phyloP scores from a whole-genome alignment of 2,329 filamentous ascomycete species.

The Hypoxylon sp. region DNA sequence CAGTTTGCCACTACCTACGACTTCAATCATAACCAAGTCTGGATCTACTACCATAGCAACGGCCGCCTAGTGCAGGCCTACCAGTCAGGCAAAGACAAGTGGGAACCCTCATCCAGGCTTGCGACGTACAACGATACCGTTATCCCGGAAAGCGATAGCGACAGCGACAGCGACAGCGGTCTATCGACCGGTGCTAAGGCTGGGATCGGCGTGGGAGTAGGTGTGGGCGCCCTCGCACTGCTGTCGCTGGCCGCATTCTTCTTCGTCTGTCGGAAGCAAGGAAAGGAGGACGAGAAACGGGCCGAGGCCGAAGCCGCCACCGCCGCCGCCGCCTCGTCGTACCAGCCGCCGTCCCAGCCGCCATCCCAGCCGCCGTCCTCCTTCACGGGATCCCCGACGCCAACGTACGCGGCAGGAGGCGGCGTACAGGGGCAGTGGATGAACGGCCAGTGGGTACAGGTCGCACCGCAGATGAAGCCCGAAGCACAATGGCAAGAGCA shows the following conservation, averaged over 20 bases:
- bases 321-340: background rate
- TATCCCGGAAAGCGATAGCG: no score
- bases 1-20: constrained; percentile 42
- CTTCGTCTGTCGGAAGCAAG: constrained; percentile 12
- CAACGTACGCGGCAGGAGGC: constrained; percentile 12
- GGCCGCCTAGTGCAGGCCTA: constrained; percentile 43
- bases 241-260: constrained; percentile 37
- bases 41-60: constrained; percentile 47
- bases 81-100: constrained; percentile 34
- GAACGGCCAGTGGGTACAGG: constrained; percentile 17
- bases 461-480: constrained; percentile 4
- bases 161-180: background rate
- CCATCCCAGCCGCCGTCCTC: background rate
- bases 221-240: constrained; percentile 39
- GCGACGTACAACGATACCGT: constrained; percentile 27
- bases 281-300: constrained; percentile 6
- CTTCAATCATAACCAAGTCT: constrained; percentile 34
- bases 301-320: constrained; percentile 17
- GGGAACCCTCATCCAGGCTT: constrained; percentile 40
- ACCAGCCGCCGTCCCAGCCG: background rate
- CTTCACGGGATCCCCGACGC: constrained; percentile 11
- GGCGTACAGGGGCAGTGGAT: constrained; percentile 6
- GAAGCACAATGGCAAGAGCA: constrained; percentile 40
- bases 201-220: constrained; percentile 37
- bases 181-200: constrained; percentile 22